Percentiles rank a stretch among this genome's conserved stretches.
Evolutionary conservation across 2,329 filamentous ascomycete genomes (phyloP).

Genomic region (Talaromyces islandicus): DNA sequence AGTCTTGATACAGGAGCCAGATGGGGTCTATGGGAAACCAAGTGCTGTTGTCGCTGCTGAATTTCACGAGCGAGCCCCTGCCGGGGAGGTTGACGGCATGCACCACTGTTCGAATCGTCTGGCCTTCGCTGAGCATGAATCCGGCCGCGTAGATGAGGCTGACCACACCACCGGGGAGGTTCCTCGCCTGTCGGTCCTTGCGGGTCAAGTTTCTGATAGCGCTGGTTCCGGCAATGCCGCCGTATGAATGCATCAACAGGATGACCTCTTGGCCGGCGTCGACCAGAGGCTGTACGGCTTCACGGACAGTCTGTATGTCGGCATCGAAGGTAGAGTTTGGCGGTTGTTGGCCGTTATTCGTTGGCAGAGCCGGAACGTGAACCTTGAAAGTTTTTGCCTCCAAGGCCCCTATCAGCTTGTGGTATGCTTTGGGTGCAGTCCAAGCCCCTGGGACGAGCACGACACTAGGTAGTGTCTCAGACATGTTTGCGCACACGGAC

Average conservation of each 20-base stretch:
- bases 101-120: neutral
- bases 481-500: no score
- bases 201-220: neutral
- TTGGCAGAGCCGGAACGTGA: neutral
- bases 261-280: neutral
- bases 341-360: neutral
- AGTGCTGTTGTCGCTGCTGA: neutral
- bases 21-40: neutral
- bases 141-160: neutral
- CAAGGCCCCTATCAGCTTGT: neutral
- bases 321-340: conserved; percentile 1
- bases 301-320: neutral
- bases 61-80: neutral
- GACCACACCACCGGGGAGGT: neutral
- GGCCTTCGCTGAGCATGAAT: neutral
- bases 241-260: conserved; percentile 1
- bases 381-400: neutral
- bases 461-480: neutral
- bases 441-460: neutral
- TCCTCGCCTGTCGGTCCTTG: neutral
- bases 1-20: neutral
- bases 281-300: neutral
- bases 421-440: conserved; percentile 1
- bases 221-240: neutral
- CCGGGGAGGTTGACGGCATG: neutral